phyloP scores from a whole-genome alignment of 345 rosid genomes.

The Cardiospermum halicacabum region DNA sequence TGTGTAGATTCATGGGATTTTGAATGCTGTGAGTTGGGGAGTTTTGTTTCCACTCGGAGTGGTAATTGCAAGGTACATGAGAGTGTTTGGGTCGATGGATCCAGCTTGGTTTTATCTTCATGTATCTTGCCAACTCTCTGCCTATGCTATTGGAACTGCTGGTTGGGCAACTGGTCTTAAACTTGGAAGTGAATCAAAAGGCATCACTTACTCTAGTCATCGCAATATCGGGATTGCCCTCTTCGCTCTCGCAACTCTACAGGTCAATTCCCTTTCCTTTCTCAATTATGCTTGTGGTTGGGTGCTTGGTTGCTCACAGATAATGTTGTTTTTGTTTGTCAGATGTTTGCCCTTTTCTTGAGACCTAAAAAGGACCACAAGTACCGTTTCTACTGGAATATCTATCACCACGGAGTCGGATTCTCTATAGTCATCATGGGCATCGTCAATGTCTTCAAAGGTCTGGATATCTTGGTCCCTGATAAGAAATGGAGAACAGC shows the following conservation, averaged over 20 bases:
- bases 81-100: slow-evolving; percentile 65
- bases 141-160: slow-evolving; percentile 70
- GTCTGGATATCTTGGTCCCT: slow-evolving; percentile 58
- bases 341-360: slow-evolving; percentile 71
- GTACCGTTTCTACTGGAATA: slow-evolving; percentile 64
- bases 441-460: slow-evolving; percentile 69
- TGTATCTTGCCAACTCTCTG: slow-evolving; percentile 62
- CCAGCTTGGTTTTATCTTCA: slow-evolving; percentile 90
- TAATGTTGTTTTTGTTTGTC: slow-evolving; percentile 10
- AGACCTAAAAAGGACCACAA: slow-evolving; percentile 90
- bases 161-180: slow-evolving; percentile 93
- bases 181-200: slow-evolving; percentile 67
- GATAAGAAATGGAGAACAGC: slow-evolving; percentile 46
- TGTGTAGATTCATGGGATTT: slow-evolving; percentile 70
- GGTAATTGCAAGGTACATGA: slow-evolving; percentile 69
- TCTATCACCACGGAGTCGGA: slow-evolving; percentile 75
- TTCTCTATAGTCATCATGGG: slow-evolving; percentile 55
- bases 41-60: slow-evolving; percentile 66
- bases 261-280: slow-evolving; percentile 36
- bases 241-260: slow-evolving; percentile 63
- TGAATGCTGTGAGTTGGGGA: slow-evolving; percentile 89
- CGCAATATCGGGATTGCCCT: slow-evolving; percentile 72
- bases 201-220: slow-evolving; percentile 32
- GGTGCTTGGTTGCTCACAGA: no score
- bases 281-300: neutral